phyloP scores from a whole-genome alignment of 2,329 filamentous ascomycete species.

The Sclerotinia nivalis region DNA sequence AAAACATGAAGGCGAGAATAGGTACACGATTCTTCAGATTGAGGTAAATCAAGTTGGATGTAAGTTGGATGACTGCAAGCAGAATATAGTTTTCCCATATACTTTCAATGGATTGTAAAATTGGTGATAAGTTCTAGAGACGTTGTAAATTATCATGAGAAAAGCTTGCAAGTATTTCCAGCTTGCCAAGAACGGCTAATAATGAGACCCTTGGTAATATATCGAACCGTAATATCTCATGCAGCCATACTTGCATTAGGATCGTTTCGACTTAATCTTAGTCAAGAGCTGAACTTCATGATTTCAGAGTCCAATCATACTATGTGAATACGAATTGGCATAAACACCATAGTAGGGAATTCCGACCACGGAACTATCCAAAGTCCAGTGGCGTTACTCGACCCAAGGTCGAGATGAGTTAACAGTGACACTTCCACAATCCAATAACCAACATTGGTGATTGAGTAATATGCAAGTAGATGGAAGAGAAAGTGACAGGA shows the following conservation, averaged over 20 bases:
- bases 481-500: not conserved
- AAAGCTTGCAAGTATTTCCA: not conserved
- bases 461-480: not conserved
- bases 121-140: not conserved
- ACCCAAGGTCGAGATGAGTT: not conserved
- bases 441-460: not conserved
- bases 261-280: not conserved
- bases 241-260: slow-evolving; percentile 4
- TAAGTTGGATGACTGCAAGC: not conserved
- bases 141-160: not conserved
- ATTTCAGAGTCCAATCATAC: not conserved
- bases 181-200: not conserved
- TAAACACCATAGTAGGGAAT: not conserved
- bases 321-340: not conserved
- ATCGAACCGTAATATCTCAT: not conserved
- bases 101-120: not conserved
- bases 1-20: not conserved
- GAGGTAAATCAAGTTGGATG: not conserved
- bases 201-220: not conserved
- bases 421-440: not conserved
- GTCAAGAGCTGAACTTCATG: not conserved
- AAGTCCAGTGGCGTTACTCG: not conserved
- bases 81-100: not conserved
- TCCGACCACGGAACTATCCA: not conserved
- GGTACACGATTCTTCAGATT: not conserved